phyloP scores from a whole-genome alignment of 2,329 filamentous ascomycete species.

The Myriosclerotinia duriaeana region DNA sequence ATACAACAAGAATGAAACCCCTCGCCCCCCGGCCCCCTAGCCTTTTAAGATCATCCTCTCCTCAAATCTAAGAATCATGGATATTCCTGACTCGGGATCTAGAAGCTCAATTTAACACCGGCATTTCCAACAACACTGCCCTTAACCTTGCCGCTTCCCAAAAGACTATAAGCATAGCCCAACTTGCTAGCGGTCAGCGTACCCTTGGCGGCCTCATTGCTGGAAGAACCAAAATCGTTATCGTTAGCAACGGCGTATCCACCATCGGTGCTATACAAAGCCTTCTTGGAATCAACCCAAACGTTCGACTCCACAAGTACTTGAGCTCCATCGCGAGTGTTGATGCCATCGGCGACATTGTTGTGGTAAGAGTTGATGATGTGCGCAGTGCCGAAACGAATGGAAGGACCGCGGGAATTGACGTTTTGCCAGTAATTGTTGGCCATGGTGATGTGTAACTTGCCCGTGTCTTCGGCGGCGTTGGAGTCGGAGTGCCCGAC shows the following conservation, averaged over 20 bases:
- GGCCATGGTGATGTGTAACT: constrained; percentile 36
- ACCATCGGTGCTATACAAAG: constrained; percentile 33
- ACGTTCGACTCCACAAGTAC: constrained; percentile 57
- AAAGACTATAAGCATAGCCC: constrained; percentile 53
- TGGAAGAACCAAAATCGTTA: constrained; percentile 49
- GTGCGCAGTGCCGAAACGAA: constrained; percentile 18
- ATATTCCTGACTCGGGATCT: neutral
- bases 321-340: constrained; percentile 56
- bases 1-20: neutral
- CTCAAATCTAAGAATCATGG: neutral
- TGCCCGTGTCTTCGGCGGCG: constrained; percentile 34
- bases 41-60: too few species aligned
- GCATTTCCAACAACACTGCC: constrained; percentile 40
- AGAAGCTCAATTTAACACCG: constrained; percentile 42
- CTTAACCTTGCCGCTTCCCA: constrained; percentile 52
- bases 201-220: constrained; percentile 51
- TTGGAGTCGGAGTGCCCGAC: constrained; percentile 39
- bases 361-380: constrained; percentile 17
- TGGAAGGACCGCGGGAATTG: constrained; percentile 17
- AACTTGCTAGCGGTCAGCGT: constrained; percentile 45
- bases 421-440: constrained; percentile 30
- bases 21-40: neutral
- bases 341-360: constrained; percentile 44
- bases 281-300: constrained; percentile 47
- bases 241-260: constrained; percentile 48